These are phyloP conservation scores for Penicillium paradoxum DNA, from an alignment of 495 filamentous ascomycete genomes.

Conservation along the genomic window DNA sequence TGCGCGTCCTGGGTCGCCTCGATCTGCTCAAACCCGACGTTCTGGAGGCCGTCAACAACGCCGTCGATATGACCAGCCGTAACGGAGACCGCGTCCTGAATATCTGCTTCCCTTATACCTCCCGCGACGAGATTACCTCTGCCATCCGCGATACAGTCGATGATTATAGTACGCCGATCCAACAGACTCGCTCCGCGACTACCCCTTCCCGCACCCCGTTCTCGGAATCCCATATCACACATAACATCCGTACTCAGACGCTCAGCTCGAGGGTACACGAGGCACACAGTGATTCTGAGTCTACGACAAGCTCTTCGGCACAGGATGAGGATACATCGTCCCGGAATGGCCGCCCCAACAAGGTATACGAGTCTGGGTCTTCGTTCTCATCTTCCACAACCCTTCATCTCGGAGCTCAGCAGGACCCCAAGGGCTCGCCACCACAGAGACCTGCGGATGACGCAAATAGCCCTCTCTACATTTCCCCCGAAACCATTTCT, in stretches of 20 bases:
- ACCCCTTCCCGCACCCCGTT: conserved; percentile 59
- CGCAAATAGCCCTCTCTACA: conserved; percentile 24
- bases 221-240: conserved; percentile 78
- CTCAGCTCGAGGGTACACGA: conserved; percentile 39
- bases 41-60: conserved; percentile 76
- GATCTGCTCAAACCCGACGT: conserved; percentile 81
- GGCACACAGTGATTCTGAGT: conserved; percentile 35
- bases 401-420: conserved; percentile 35
- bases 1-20: conserved; percentile 76
- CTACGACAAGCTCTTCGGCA: conserved; percentile 29
- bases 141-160: conserved; percentile 81
- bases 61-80: conserved; percentile 72
- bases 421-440: conserved; percentile 26
- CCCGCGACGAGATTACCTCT: conserved; percentile 91
- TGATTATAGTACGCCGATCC: conserved; percentile 67
- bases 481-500: conserved; percentile 82
- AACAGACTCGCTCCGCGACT: conserved; percentile 26
- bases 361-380: conserved; percentile 53
- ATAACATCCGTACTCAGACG: conserved; percentile 65
- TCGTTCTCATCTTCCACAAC: conserved; percentile 52
- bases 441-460: conserved; percentile 18
- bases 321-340: conserved; percentile 31
- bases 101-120: conserved; percentile 96
- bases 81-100: conserved; percentile 85
- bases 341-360: conserved; percentile 25